Base-by-base conservation (phyloP, 805 yeast genomes). In the Starmerella apis region DNA sequence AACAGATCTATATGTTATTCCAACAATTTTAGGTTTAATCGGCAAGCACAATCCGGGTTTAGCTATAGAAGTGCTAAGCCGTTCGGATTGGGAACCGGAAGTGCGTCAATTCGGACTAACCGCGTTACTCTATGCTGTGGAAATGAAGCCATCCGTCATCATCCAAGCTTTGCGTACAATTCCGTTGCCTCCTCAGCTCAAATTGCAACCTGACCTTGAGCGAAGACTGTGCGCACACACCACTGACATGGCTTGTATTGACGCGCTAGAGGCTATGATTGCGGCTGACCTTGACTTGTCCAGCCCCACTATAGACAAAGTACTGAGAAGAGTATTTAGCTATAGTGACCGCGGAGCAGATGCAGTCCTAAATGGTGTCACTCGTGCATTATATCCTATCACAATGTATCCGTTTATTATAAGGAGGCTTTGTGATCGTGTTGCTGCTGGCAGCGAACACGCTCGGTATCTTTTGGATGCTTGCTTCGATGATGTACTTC, bases 341-440 rank as follows among this genome's bases (percentile, higher is more conserved):
- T 8, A 23, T n/a, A 50, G 52, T 19, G 58, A 56, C 27, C 39
- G 19, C 1, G 59, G 59, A 2, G 43, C 46, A 2, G 35, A 31
- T 2, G 11, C 20, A 10, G 48, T 56, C 1, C 41, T 16, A 11
- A 24, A 25, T 32, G 33, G 8, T 16, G 46, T 18, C 18, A 11
- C 3, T 16, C 28, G 19, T 13, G 25, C 25, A 4, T 8, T 9
- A 3, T 51, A 43, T 23, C 49, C 58, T 14, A 35, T 39, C 3
- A 47, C 49, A 5, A 52, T 57, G 16, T 56, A 56, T 39, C 55
- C 55, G n/a, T 57, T 50, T 30, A 8, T 57, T 20, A 52, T 56
- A 3, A 44, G 51, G 13, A 41, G 46, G 20, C 47, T 56, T 22
- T 49, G 53, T 23, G 45, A 50, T 28, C 44, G 35, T 9, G 33